Conservation (phyloP, 441 rosid species). For the Gossypium schwendimanii region DNA sequence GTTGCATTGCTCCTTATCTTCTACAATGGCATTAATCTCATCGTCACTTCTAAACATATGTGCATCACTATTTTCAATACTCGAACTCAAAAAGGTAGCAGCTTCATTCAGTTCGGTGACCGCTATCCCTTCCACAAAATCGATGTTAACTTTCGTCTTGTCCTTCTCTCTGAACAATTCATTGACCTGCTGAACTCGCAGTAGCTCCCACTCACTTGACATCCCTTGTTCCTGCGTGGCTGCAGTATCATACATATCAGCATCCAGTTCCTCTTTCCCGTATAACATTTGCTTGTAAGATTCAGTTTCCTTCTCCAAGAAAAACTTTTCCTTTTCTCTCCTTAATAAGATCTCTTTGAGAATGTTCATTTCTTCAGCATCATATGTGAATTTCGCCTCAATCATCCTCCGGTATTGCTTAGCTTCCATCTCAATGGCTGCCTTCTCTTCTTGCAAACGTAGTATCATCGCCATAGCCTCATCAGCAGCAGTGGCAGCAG, state of each 20-base stretch:
- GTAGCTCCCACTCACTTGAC: slow-evolving; percentile 24
- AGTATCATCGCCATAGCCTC: slow-evolving; percentile 74
- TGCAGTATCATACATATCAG: slow-evolving; percentile 25
- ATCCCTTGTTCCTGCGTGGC: slow-evolving; percentile 16
- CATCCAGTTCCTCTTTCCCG: slow-evolving; percentile 34
- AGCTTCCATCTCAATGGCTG: slow-evolving; percentile 59
- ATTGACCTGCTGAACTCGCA: slow-evolving; percentile 16
- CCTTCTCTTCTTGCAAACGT: slow-evolving; percentile 56
- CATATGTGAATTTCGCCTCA: slow-evolving; percentile 68
- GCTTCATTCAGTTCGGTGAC: slow-evolving; percentile 24
- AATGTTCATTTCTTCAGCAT: slow-evolving; percentile 74
- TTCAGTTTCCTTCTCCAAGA: slow-evolving; percentile 74
- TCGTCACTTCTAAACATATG: neutral
- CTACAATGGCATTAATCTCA: slow-evolving; percentile 13
- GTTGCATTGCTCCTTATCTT: slow-evolving; percentile 18
- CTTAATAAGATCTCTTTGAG: slow-evolving; percentile 69
- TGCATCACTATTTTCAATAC: slow-evolving; percentile 10
- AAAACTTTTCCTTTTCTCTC: slow-evolving; percentile 73
- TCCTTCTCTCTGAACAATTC: no score
- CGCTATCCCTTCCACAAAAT: neutral
- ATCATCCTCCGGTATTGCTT: slow-evolving; percentile 69
- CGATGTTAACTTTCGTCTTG: no score
- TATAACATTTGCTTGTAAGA: slow-evolving; percentile 42
- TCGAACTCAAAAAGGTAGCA: slow-evolving; percentile 15
- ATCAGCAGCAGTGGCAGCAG: slow-evolving; percentile 68